Evolutionary conservation across 495 filamentous ascomycete genomes (phyloP), one percentile per base, ranked within the genome.

Genomic region (Aspergillus leporis): DNA sequence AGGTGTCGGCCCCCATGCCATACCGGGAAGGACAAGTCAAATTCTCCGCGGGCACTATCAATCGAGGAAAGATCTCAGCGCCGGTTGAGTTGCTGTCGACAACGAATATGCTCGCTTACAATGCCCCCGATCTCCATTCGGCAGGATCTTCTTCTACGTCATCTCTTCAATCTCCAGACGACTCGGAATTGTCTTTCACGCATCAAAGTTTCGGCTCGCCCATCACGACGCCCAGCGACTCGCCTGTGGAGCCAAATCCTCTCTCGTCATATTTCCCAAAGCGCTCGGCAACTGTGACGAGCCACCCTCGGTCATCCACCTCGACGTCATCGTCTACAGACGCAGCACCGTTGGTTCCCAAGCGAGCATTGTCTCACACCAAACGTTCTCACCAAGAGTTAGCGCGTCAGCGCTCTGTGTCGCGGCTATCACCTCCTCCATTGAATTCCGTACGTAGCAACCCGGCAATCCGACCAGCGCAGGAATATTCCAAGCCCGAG

Each of bases 31-130:
- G 72, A 7, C 78, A 79, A 55, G 62, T 74, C 50, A 78, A 78
- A 61, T 80, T 77, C 55, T 71, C 72, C 31, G 65, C 79, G 21
- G 79, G 76, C 40, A 73, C 71, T 16, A 80, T 83, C 65, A 78
- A 80, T 51, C 79, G 80, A 38, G 74, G 72, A 63, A 80, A 94
- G 76, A 98, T 98, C 67, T 98, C 94, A 19, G 84, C 81, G 12
- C 94, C 94, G 3, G 80, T 97, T 48, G 87, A 90, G 70, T 80
- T 98, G 46, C 74, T 97, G 28, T 96, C 93, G 19, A 96, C 95
- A 4, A 98, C 95, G 58, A 98, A 98, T 71, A 91, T 93, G 86
- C 87, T 97, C 18, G 89, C 90, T 18, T 96, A 94, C 81, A 92
- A 93, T 66, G 92, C 94, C 12, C 95, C 94, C 25, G 87, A 92